Base-by-base conservation (phyloP, 768 basidiomycete species). In the Cyclocybe aegerita region DNA sequence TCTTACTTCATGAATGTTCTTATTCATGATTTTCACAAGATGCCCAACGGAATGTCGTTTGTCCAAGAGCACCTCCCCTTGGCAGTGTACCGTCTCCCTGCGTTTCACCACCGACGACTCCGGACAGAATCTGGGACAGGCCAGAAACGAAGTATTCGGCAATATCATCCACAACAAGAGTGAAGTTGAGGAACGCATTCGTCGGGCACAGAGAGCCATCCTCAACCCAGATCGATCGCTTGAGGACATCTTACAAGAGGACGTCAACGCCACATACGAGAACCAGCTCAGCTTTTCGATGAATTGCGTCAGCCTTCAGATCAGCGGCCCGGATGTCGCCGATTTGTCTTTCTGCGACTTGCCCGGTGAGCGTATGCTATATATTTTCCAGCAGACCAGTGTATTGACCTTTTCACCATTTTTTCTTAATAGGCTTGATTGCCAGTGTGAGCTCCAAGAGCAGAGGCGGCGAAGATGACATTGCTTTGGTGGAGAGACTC, bases 321-420 rank as follows among this genome's bases (percentile, higher is more conserved):
- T 87, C 30, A 79, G 76, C 33, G 85, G 85, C 0, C 71, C 74
- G 0, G 77, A 79, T 23, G 74, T 86, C 7, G 78, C 80, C 0
- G 84, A 86, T 50, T 70, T 87, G 6, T 84, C 81, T 0, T 86
- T 87, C 50, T 79, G 79, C 37, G 85, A 86, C 60, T 66, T 86
- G 2, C 85, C 85, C 0, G 82, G 84, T 72, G 56, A 29, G 42
- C 49, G 47, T n/a, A 14, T 23, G 23, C 23, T 3, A 23, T 23
- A n/a, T 30, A 33, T 32, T 33, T 8, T 34, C 39, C 1, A 11
- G 14, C 42, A 9, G 9, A 39, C 6, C 34, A 17, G 30, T 30
- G 17, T 8, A 9, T 12, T 17, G 15, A 16, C 35, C 10, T 49
- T 4, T 47, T 16, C 16, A 49, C n/a, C 15, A 11, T 38, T 12